These are phyloP conservation scores for Calocybe gangraenosa DNA, from an alignment of 768 basidiomycete species.

Conservation along the genomic window DNA sequence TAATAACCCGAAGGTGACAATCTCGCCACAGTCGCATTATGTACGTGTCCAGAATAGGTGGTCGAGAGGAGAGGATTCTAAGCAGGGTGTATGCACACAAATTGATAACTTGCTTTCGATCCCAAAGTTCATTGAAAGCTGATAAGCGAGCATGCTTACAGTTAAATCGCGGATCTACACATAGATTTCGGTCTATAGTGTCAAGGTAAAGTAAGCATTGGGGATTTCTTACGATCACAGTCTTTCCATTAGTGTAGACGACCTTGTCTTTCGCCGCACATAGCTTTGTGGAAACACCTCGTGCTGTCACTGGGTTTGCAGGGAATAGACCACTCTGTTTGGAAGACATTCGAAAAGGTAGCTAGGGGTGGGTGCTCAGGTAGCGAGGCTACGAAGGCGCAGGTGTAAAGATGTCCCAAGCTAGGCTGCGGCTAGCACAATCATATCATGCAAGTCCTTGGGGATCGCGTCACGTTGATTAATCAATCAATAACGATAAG, in stretches of 20 bases:
- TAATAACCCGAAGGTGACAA: slow-evolving; percentile 94
- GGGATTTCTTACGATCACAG: slow-evolving; percentile 66
- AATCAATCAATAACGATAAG: too few species aligned
- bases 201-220: not conserved
- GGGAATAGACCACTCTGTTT: slow-evolving; percentile 49
- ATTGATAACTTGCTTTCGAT: too few species aligned
- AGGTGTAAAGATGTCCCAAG: not conserved
- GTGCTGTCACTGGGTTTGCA: slow-evolving; percentile 63
- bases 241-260: slow-evolving; percentile 80
- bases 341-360: slow-evolving; percentile 38
- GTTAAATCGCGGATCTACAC: slow-evolving; percentile 78
- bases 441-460: too few species aligned
- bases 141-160: slow-evolving; percentile 35
- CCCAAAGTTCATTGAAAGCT: not conserved
- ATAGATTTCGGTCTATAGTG: not conserved
- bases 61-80: slow-evolving; percentile 65
- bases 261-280: slow-evolving; percentile 74
- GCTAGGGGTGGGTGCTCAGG: too few species aligned
- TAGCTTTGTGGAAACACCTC: slow-evolving; percentile 72
- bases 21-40: slow-evolving; percentile 84
- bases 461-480: too few species aligned
- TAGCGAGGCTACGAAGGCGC: too few species aligned
- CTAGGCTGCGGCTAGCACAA: not conserved
- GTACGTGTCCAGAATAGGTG: slow-evolving; percentile 76
- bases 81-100: slow-evolving; percentile 3